These are phyloP conservation scores for Cytospora schulzeri DNA, from an alignment of 2,329 filamentous ascomycete species.

Conservation along the genomic window DNA sequence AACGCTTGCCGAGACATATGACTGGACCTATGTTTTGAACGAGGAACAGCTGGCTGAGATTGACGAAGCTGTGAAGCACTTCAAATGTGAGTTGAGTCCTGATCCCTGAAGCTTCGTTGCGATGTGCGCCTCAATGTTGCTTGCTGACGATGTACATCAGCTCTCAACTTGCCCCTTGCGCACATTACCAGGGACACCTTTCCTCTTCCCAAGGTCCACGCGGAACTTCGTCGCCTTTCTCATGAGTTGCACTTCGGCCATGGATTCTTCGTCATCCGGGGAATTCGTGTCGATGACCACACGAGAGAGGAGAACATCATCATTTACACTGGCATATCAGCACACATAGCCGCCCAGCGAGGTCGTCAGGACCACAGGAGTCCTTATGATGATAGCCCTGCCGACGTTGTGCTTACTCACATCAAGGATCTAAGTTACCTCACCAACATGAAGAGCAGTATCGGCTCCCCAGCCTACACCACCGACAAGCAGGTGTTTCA, in stretches of 20 bases:
- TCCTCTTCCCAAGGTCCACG: conserved; percentile 54
- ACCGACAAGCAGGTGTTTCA: conserved; percentile 65
- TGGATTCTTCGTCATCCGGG: conserved; percentile 64
- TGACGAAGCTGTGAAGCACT: conserved; percentile 43
- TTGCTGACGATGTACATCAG: conserved; percentile 31
- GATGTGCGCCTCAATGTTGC: too few species aligned
- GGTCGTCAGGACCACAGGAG: conserved; percentile 53
- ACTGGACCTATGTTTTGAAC: conserved; percentile 57
- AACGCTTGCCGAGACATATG: conserved; percentile 47
- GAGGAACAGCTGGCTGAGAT: conserved; percentile 53
- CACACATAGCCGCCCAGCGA: conserved; percentile 57
- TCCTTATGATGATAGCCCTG: conserved; percentile 44
- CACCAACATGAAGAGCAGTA: conserved; percentile 40
- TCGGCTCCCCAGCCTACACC: conserved; percentile 62
- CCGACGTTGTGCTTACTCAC: conserved; percentile 58
- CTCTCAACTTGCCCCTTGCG: conserved; percentile 41
- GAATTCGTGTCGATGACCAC: conserved; percentile 55
- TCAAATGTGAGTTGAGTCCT: conserved; percentile 39
- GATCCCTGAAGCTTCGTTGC: neutral
- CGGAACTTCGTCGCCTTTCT: conserved; percentile 53
- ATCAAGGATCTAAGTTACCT: conserved; percentile 61
- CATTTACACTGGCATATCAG: conserved; percentile 61
- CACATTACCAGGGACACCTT: conserved; percentile 55
- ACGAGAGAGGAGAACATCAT: conserved; percentile 58
- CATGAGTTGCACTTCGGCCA: conserved; percentile 58